Evolutionary conservation across 495 filamentous ascomycete species (phyloP).

Genomic region (Saxophila tyrrhenica): DNA sequence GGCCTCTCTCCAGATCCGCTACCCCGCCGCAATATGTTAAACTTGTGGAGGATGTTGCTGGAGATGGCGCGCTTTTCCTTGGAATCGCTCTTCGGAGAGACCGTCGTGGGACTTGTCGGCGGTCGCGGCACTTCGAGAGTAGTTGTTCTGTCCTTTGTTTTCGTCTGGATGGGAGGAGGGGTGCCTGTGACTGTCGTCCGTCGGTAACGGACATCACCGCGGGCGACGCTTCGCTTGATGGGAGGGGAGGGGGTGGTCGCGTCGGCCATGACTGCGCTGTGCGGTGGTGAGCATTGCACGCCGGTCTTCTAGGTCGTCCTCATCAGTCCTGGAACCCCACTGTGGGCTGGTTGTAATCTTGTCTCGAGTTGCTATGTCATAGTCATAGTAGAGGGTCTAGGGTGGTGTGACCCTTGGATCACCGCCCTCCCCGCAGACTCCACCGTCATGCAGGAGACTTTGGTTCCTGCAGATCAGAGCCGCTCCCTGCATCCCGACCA

Average conservation of each 20-base stretch:
- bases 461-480: background rate
- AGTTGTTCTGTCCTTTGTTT: background rate
- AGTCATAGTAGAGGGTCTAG: background rate
- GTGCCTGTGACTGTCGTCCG: slow-evolving; percentile 17
- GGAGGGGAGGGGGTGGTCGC: background rate
- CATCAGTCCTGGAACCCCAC: background rate
- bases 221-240: slow-evolving; percentile 7
- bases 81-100: background rate
- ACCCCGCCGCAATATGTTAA: slow-evolving; percentile 40
- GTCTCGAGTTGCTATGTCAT: background rate
- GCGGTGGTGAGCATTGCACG: too few species aligned
- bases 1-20: background rate
- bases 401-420: background rate
- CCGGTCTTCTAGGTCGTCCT: too few species aligned
- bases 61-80: slow-evolving; percentile 55
- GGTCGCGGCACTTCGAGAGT: slow-evolving; percentile 13
- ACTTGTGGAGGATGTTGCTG: slow-evolving; percentile 47
- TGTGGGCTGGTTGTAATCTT: background rate
- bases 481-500: too few species aligned
- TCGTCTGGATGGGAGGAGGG: background rate
- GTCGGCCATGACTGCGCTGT: too few species aligned
- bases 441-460: background rate
- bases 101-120: slow-evolving; percentile 4
- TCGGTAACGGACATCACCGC: slow-evolving; percentile 5
- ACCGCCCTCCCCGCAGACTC: slow-evolving; percentile 8